Conservation (phyloP, 2,329 filamentous ascomycete genomes). For the Chrysoporthe puriensis region DNA sequence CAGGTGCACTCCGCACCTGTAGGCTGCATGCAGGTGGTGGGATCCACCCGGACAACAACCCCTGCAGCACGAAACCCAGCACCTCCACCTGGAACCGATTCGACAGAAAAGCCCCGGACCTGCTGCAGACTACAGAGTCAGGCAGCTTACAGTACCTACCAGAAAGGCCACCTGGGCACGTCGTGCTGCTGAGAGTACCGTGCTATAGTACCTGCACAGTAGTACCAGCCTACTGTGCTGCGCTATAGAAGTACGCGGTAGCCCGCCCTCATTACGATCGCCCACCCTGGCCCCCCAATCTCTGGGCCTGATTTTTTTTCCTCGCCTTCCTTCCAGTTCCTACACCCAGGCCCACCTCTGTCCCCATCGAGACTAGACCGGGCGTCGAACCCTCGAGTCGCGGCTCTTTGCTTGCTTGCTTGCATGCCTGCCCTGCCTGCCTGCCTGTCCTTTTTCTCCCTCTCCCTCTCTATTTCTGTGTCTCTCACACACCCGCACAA, state of each 20-base stretch:
- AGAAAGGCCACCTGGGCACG: not conserved
- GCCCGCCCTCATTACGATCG: constrained; percentile 9
- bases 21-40: constrained; percentile 5
- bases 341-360: not conserved
- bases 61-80: not conserved
- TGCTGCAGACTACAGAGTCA: constrained; percentile 6
- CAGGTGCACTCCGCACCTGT: not conserved
- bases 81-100: constrained; percentile 5
- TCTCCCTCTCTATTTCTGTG: not conserved
- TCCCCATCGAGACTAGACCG: not conserved
- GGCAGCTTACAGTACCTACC: not conserved
- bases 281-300: not conserved
- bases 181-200: too few relatives aligned
- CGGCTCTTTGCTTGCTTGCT: not conserved
- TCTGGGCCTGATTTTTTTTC: too few relatives aligned
- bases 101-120: constrained; percentile 6
- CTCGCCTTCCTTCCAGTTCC: not conserved
- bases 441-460: not conserved
- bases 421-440: not conserved
- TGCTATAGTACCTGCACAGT: too few relatives aligned
- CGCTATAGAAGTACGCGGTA: not conserved
- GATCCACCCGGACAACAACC: constrained; percentile 1
- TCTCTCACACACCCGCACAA: not conserved
- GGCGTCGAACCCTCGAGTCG: constrained; percentile 13
- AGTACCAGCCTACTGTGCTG: not conserved